Evolutionary conservation across 495 filamentous ascomycete genomes (phyloP), one percentile per base, ranked within the genome.

Genomic region (Glonium stellatum): DNA sequence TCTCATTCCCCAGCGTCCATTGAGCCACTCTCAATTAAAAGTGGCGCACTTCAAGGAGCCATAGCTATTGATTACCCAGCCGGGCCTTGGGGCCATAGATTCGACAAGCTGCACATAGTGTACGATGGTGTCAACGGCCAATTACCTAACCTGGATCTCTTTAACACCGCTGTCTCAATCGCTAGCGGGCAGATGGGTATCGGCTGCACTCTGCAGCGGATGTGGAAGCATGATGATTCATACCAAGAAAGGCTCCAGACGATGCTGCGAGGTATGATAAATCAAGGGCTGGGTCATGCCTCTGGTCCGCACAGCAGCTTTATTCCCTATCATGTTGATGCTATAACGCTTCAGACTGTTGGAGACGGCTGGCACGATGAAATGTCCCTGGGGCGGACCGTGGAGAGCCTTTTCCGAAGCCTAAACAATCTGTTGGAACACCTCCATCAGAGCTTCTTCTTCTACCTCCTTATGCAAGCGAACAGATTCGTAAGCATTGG

Each of bases 391-490:
- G 93, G 95, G 9, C 80, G 92, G 36, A 87, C 90, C 0, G 79
- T 97, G 1, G 93, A 98, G 73, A 87, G 89, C 69, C 78, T 92
- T 9, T 95, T 92, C 67, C 80, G 93, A 57, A 95, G 89, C 67
- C 75, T 98, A 71, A 98, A 98, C 74, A 98, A 98, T 69, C 74
- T 98, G 54, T 80, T 98, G 15, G 93, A 98, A 74, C 91, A 97
- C 71, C 82, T 98, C 61, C 93, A 98, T 69, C 93, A 98, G 77
- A 96, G 90, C 69, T 98, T 97, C 79, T 98, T 98, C 79, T 97
- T 98, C 76, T 98, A 98, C 72, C 76, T 98, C 23, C 82, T 98
- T 18, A 90, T 98, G 82, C 85, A 90, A 55, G 79, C 84, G 18
- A 86, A 93, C 55, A 83, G 91, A 8, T 98, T 97, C 72, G 95